Conservation (phyloP, 192 early-diverging fungal species). For the Linderina pennispora region DNA sequence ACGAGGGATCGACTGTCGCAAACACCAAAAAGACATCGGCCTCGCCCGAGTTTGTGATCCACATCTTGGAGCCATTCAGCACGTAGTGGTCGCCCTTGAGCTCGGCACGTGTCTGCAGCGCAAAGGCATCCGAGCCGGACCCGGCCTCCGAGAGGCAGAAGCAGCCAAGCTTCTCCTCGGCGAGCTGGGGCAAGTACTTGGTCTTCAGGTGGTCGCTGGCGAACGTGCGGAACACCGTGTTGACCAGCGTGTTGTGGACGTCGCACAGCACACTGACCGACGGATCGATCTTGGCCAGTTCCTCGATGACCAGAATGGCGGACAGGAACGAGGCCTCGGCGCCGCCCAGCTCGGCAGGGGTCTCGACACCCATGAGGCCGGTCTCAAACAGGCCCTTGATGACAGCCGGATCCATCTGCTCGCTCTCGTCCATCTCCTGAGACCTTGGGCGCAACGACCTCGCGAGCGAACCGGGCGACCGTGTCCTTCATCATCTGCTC, state of each 20-base stretch:
- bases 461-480: slow-evolving; percentile 71
- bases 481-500: slow-evolving; percentile 79
- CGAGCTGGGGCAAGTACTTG: slow-evolving; percentile 80
- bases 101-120: slow-evolving; percentile 77
- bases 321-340: slow-evolving; percentile 75
- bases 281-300: slow-evolving; percentile 93
- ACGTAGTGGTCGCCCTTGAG: slow-evolving; percentile 87
- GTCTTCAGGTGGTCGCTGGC: slow-evolving; percentile 66
- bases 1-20: slow-evolving; percentile 90
- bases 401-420: slow-evolving; percentile 71
- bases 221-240: slow-evolving; percentile 86
- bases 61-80: slow-evolving; percentile 87
- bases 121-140: slow-evolving; percentile 92
- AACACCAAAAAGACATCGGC: slow-evolving; percentile 96
- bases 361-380: slow-evolving; percentile 95
- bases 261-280: slow-evolving; percentile 88
- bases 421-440: slow-evolving; percentile 87
- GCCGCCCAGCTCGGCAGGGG: slow-evolving; percentile 72
- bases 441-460: slow-evolving; percentile 80
- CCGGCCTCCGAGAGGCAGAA: slow-evolving; percentile 93
- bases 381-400: slow-evolving; percentile 83
- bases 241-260: slow-evolving; percentile 96
- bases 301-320: slow-evolving; percentile 83
- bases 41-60: slow-evolving; percentile 94
- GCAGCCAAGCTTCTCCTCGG: slow-evolving; percentile 79